These are phyloP conservation scores for Stachybotrys chlorohalonatus DNA, from an alignment of 2,329 filamentous ascomycete genomes.

Conservation along the genomic window DNA sequence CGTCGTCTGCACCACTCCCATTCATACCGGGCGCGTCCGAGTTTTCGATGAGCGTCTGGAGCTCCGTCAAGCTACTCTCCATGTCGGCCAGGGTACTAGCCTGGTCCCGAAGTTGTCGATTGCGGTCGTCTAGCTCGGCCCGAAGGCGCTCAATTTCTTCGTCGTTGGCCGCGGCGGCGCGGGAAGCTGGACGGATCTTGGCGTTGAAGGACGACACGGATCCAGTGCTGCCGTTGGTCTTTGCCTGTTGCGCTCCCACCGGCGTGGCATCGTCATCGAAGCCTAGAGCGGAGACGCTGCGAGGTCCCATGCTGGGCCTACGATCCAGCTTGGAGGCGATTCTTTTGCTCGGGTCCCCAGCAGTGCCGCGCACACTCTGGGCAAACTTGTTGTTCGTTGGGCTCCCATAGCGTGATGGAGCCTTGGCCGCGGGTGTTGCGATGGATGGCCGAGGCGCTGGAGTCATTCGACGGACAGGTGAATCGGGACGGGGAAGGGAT, in stretches of 20 bases:
- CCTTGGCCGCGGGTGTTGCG: slow-evolving; percentile 36
- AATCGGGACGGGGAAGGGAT: slow-evolving; percentile 81
- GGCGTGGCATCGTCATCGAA: slow-evolving; percentile 52
- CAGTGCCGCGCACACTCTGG: slow-evolving; percentile 52
- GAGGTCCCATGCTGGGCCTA: slow-evolving; percentile 42
- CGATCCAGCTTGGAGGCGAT: slow-evolving; percentile 32
- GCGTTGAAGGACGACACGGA: slow-evolving; percentile 46
- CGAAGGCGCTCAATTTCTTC: slow-evolving; percentile 68
- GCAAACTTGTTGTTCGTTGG: slow-evolving; percentile 50
- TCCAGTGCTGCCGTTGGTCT: slow-evolving; percentile 44
- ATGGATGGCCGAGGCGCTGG: slow-evolving; percentile 50
- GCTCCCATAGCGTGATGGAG: slow-evolving; percentile 24
- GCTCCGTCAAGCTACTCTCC: slow-evolving; percentile 77
- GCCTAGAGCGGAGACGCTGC: slow-evolving; percentile 46
- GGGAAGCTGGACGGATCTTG: slow-evolving; percentile 43
- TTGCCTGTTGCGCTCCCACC: slow-evolving; percentile 38
- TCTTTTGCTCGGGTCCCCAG: slow-evolving; percentile 53
- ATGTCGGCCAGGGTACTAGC: slow-evolving; percentile 76
- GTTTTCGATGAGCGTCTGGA: slow-evolving; percentile 59
- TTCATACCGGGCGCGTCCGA: slow-evolving; percentile 31
- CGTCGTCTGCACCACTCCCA: slow-evolving; percentile 50
- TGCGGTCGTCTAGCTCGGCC: slow-evolving; percentile 70
- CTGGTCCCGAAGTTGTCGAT: slow-evolving; percentile 84
- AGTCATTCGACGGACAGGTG: slow-evolving; percentile 64
- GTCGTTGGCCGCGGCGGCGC: slow-evolving; percentile 46